Conservation (phyloP, 257 asterid genomes). For the Primulina tabacum region DNA sequence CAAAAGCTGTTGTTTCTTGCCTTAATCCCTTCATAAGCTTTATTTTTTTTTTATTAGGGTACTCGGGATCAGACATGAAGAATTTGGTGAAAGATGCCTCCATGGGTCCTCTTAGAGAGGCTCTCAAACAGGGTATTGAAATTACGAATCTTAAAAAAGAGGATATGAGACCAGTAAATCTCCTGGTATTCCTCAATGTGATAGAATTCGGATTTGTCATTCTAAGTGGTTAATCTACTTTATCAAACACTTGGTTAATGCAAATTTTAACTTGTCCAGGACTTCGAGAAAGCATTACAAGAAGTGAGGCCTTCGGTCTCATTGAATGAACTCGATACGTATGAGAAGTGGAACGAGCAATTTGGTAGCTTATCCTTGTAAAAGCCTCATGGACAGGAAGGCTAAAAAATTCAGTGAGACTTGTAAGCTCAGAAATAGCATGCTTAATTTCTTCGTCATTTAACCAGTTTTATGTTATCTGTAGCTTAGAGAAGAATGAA, state of each 20-base stretch:
- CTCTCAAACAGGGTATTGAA: conserved; percentile 69
- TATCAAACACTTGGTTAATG: not conserved
- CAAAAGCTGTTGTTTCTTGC: conserved; percentile 16
- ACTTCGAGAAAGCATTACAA: conserved; percentile 78
- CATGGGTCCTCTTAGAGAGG: conserved; percentile 97
- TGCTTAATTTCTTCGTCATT: not conserved
- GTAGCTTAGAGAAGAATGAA: no score
- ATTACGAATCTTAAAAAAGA: conserved; percentile 85
- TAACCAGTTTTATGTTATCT: not conserved
- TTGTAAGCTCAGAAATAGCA: conserved; percentile 1
- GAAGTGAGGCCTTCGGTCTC: conserved; percentile 98
- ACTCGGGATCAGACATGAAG: conserved; percentile 99
- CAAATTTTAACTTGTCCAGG: conserved; percentile 39
- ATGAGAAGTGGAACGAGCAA: conserved; percentile 87
- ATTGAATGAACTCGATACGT: conserved; percentile 67
- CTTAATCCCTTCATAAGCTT: conserved; percentile 1
- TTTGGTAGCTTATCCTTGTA: conserved; percentile 89
- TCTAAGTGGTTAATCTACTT: not conserved
- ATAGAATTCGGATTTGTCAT: not conserved
- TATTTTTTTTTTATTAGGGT: conserved; percentile 47
- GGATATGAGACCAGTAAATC: conserved; percentile 82
- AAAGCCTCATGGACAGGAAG: conserved; percentile 24
- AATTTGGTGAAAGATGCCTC: conserved; percentile 98
- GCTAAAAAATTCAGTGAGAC: conserved; percentile 10
- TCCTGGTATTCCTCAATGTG: conserved; percentile 49